Base-by-base conservation (phyloP, 208 protist genomes). In the Phytomonas sp. region DNA sequence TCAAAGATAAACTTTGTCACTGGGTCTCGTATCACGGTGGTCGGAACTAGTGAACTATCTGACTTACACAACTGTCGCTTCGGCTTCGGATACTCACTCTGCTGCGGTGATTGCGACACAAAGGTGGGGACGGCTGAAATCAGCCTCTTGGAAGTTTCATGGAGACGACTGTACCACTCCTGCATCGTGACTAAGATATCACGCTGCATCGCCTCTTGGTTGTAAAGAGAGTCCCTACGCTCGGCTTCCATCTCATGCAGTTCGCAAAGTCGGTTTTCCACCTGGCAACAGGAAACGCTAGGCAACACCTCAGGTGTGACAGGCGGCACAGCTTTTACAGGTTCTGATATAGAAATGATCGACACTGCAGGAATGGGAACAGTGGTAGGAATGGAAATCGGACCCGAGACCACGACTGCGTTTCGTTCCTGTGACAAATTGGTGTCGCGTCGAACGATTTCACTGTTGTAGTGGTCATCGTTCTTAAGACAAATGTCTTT, bases 1-100 rank as follows among this genome's bases (percentile, higher is more conserved):
- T 91, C 82, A 70, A 91, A 79, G 17, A 91, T 87, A 70, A 91
- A 88, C 28, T 71, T 46, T 32, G 82, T 91, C 60, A 87, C 76
- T 20, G 82, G 81, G 71, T 91, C 85, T 29, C 80, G 74, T 60
- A 84, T 70, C 11, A 29, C 15, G 33, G 9, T 32, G n/a, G n/a
- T 20, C 0, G 32, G 32, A 9, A 53, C 36, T 26, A 32, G 51
- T 26, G 68, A 64, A 31, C 34, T 26, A 31, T 36, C 62, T 43
- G 28, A 29, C 32, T 1, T 20, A 13, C 34, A 46, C 26, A 20
- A 1, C 46, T 4, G 46, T 56, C 0, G 23, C 11, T 1, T 0
- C 0, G 46, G 46, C 20, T 56, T 5, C 20, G 26, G 46, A 26
- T 56, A 23, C 20, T 56, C 46, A 7, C 6, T 6, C 46, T 56